Percentiles rank a stretch among this genome's conserved stretches.
phyloP scores from a whole-genome alignment of 768 basidiomycete species.

The Terana coerulea region DNA sequence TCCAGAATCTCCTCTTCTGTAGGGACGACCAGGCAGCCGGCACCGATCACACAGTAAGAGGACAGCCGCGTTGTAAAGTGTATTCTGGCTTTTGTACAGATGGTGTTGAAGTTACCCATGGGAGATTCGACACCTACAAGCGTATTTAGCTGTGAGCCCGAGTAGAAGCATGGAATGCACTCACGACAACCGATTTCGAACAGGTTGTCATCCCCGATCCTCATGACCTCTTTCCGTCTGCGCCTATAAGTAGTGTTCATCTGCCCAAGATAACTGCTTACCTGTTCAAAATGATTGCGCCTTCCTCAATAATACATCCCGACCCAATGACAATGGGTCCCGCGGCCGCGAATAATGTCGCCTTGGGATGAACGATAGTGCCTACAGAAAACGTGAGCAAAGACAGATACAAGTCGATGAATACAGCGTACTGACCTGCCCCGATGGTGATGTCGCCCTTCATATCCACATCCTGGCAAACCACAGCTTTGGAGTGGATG shows the following conservation, averaged over 20 bases:
- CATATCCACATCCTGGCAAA: slow-evolving; percentile 91
- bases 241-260: background rate
- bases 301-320: slow-evolving; percentile 90
- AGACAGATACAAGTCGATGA: no score
- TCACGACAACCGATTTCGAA: slow-evolving; percentile 92
- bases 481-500: slow-evolving; percentile 86
- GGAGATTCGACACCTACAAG: slow-evolving; percentile 79
- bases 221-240: slow-evolving; percentile 81
- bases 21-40: slow-evolving; percentile 74
- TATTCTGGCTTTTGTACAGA: slow-evolving; percentile 80
- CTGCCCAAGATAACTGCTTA: slow-evolving; percentile 24
- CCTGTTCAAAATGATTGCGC: slow-evolving; percentile 87
- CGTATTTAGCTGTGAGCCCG: background rate
- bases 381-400: slow-evolving; percentile 36
- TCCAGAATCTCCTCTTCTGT: slow-evolving; percentile 75
- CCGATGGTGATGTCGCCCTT: slow-evolving; percentile 95
- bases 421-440: slow-evolving; percentile 46
- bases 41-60: slow-evolving; percentile 80
- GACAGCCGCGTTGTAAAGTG: slow-evolving; percentile 79
- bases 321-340: slow-evolving; percentile 89
- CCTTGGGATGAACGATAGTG: slow-evolving; percentile 90
- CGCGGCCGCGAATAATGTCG: slow-evolving; percentile 86
- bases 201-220: slow-evolving; percentile 89
- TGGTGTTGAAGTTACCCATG: slow-evolving; percentile 81
- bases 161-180: slow-evolving; percentile 28